Conservation (phyloP, 371 early-diverging fungal species). For the Massospora cicadina region DNA sequence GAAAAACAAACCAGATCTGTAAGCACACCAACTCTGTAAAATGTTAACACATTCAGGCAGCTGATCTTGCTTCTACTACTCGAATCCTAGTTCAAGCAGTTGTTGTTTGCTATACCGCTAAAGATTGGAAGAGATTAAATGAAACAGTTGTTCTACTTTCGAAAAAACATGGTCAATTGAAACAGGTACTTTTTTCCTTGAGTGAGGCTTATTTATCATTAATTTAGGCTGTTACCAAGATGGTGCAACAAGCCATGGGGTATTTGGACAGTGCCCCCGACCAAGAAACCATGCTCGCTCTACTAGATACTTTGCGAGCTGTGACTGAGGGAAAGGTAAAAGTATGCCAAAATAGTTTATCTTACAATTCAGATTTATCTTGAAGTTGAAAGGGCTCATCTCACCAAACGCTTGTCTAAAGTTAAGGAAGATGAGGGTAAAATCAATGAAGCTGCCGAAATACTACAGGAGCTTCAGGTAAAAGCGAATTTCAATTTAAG, state of each 20-base stretch:
- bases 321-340: slow-evolving; percentile 93
- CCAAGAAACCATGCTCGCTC: slow-evolving; percentile 62
- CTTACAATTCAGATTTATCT: slow-evolving; percentile 64
- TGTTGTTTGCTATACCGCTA: slow-evolving; percentile 44
- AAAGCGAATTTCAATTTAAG: background rate
- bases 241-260: slow-evolving; percentile 87
- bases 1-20: slow-evolving; percentile 87
- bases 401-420: slow-evolving; percentile 68
- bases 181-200: slow-evolving; percentile 35
- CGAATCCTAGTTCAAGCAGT: slow-evolving; percentile 68
- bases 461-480: slow-evolving; percentile 87
- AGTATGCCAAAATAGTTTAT: background rate
- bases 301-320: slow-evolving; percentile 81
- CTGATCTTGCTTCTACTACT: slow-evolving; percentile 72
- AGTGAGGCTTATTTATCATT: background rate
- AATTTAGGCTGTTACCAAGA: slow-evolving; percentile 85
- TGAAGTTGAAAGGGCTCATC: slow-evolving; percentile 90
- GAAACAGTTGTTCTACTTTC: slow-evolving; percentile 76
- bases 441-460: slow-evolving; percentile 76
- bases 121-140: slow-evolving; percentile 75
- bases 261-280: slow-evolving; percentile 70
- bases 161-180: slow-evolving; percentile 91
- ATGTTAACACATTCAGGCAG: slow-evolving; percentile 30
- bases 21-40: slow-evolving; percentile 13
- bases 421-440: slow-evolving; percentile 86